Percentiles rank a stretch among this genome's conserved stretches.
Evolutionary conservation across 805 yeast species (phyloP).

Genomic region (Saturnispora sanitii): DNA sequence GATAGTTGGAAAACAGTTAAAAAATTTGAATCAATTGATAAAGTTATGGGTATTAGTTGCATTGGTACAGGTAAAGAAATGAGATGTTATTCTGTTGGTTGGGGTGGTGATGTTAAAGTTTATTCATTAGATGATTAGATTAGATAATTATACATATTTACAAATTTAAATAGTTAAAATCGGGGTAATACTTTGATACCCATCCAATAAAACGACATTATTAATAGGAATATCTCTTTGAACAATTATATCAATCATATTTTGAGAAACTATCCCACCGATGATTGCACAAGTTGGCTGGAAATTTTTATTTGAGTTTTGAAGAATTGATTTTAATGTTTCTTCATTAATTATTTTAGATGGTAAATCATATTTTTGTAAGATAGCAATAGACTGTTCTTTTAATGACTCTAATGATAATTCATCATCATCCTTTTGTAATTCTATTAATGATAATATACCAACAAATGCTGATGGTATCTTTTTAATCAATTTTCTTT

Average conservation of each 20-base stretch:
- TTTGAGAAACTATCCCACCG: slow-evolving; percentile 89
- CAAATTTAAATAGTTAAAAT: slow-evolving; percentile 36
- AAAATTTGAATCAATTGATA: slow-evolving; percentile 50
- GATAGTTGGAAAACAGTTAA: slow-evolving; percentile 59
- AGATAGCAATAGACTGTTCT: slow-evolving; percentile 22
- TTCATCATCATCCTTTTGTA: slow-evolving; percentile 11
- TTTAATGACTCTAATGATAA: slow-evolving; percentile 21
- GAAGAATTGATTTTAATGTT: slow-evolving; percentile 31
- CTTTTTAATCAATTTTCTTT: slow-evolving; percentile 33
- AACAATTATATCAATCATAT: slow-evolving; percentile 73
- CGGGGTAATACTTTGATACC: slow-evolving; percentile 63
- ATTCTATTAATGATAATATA: slow-evolving; percentile 48
- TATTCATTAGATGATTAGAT: slow-evolving; percentile 12
- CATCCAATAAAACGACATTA: slow-evolving; percentile 72
- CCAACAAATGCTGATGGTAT: slow-evolving; percentile 51
- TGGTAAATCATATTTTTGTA: slow-evolving; percentile 37
- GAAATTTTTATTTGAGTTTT: slow-evolving; percentile 53
- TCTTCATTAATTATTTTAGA: slow-evolving; percentile 26
- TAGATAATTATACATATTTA: not conserved
- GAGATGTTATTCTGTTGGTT: slow-evolving; percentile 54
- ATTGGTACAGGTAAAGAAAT: slow-evolving; percentile 25
- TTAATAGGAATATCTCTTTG: slow-evolving; percentile 72
- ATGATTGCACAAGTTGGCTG: slow-evolving; percentile 78
- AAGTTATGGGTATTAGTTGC: slow-evolving; percentile 46
- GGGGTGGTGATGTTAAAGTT: slow-evolving; percentile 73